Evolutionary conservation across 768 basidiomycete genomes (phyloP), one percentile per base, ranked within the genome.

Genomic region (Pulveroboletus sp.): DNA sequence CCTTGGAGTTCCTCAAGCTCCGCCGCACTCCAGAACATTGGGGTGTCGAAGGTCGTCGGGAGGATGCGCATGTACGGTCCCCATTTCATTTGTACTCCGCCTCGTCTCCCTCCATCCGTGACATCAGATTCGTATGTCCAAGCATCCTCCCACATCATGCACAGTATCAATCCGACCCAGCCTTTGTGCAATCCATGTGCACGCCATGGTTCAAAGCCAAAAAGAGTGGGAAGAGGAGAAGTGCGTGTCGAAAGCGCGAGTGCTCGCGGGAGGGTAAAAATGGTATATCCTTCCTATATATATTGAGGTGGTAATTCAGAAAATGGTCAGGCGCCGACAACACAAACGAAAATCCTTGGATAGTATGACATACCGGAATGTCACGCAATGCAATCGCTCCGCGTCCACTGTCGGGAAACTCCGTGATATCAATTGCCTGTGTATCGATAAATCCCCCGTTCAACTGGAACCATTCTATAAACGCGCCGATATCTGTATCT

Each of bases 91-190:
- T 29, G 43, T 27, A 23, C 13, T n/a, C 17, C 17, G 23, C 23
- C 33, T 4, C 29, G 42, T 10, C 32, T 23, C 6, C 64, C 60
- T 14, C 16, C 12, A 21, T 43, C 40, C 32, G 29, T 17, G 12
- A 11, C 9, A 36, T 93, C 92, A 90, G 45, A 70, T 81, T 40
- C 90, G 4, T 70, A 48, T 1, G 83, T 82, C 53, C 76, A 76
- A 4, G 83, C 78, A 45, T 79, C 80, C 67, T 99, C 97, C 89
- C 90, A 97, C 88, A 98, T 91, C 84, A 99, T 87, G 54, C 85
- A 90, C 33, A 98, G 73, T 50, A 99, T 97, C 38, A 97, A 70
- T 4, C 87, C 87, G 1, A 78, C 73, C 97, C 97, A 99, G 8
- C 92, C 85, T 47, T 78, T 69, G 43, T 85, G 74, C 49, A 97